Conservation (phyloP, 306 rosid genomes). For the Prunus kanzakura region DNA sequence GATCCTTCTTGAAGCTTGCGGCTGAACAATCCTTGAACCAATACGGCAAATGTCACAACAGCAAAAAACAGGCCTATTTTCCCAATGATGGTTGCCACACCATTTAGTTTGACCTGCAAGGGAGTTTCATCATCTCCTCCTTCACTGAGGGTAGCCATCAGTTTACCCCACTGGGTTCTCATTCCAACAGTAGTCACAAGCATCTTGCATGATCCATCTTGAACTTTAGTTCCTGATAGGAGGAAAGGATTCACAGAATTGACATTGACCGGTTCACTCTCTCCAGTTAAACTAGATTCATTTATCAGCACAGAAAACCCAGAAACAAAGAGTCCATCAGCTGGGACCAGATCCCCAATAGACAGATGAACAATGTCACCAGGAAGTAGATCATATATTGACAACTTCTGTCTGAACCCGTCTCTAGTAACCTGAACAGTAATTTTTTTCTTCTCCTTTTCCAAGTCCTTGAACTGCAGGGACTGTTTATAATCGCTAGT, state of each 20-base stretch:
- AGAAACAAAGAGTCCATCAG: conserved; percentile 86
- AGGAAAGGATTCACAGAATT: conserved; percentile 68
- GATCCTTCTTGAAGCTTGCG: conserved; percentile 82
- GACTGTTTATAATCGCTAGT: conserved; percentile 92
- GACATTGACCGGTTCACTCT: conserved; percentile 88
- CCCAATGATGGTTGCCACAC: conserved; percentile 97
- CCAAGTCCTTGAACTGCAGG: conserved; percentile 94
- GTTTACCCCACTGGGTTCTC: conserved; percentile 99
- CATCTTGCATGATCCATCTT: conserved; percentile 98
- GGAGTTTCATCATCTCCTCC: conserved; percentile 99
- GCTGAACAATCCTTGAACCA: conserved; percentile 86
- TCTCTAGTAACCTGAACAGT: conserved; percentile 74
- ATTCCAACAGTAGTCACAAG: conserved; percentile 97
- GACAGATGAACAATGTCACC: conserved; percentile 90
- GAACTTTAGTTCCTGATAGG: conserved; percentile 95
- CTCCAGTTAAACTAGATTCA: conserved; percentile 98
- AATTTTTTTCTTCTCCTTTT: conserved; percentile 93
- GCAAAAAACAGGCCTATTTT: conserved; percentile 95
- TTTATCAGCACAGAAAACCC: conserved; percentile 86
- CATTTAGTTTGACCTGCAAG: conserved; percentile 97
- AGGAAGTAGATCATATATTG: conserved; percentile 89
- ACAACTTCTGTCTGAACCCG: conserved; percentile 83
- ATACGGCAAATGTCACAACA: conserved; percentile 81
- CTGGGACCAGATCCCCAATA: conserved; percentile 96
- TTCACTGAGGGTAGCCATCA: conserved; percentile 94